Percentiles rank a stretch among this genome's conserved stretches.
Evolutionary conservation across 2,329 filamentous ascomycete species (phyloP).

Genomic region (Aspergillus sp.): DNA sequence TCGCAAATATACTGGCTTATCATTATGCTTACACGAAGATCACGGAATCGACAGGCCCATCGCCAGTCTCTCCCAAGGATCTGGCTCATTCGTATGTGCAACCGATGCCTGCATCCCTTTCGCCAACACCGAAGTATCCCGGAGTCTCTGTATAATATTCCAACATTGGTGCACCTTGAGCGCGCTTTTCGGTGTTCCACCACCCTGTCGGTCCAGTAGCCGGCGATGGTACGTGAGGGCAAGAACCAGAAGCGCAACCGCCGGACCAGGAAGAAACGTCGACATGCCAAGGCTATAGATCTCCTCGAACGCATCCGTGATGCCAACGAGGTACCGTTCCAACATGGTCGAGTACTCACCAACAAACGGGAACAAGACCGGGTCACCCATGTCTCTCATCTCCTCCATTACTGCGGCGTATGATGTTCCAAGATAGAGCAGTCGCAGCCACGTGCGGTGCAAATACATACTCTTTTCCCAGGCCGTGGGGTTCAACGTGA

Average conservation of each 20-base stretch:
- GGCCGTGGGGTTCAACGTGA: background rate
- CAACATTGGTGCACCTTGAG: slow-evolving; percentile 14
- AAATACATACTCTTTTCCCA: slow-evolving; percentile 17
- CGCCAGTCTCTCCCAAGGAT: background rate
- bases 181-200: background rate
- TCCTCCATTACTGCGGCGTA: slow-evolving; percentile 1
- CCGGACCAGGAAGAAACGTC: background rate
- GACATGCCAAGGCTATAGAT: slow-evolving; percentile 12
- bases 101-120: background rate
- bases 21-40: background rate
- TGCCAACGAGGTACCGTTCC: background rate
- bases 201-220: background rate
- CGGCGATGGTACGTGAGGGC: slow-evolving; percentile 10
- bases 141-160: slow-evolving; percentile 8
- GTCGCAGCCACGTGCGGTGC: slow-evolving; percentile 13
- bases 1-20: background rate
- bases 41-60: background rate
- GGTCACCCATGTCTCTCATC: background rate
- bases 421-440: slow-evolving; percentile 10
- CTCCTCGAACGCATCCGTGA: slow-evolving; percentile 13
- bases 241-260: background rate
- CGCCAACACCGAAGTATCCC: slow-evolving; percentile 3
- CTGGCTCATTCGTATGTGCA: background rate
- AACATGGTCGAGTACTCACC: background rate
- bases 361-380: background rate